Base-by-base conservation (phyloP, 129 eudicot genomes). In the Lactuca saligna region DNA sequence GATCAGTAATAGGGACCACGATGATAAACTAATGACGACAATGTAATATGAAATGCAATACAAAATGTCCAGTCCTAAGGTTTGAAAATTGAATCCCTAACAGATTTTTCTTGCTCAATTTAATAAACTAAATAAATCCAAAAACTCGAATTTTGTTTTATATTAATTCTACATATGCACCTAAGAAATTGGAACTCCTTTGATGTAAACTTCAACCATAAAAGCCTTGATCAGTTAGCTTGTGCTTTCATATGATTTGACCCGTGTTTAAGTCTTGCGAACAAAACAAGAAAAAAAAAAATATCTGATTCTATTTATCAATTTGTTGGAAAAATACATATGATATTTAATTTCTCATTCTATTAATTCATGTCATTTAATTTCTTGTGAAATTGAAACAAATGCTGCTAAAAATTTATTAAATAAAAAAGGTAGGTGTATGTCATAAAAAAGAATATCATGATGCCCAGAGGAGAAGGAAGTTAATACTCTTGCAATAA, bases 161-260 rank as follows among this genome's bases (percentile, higher is more conserved):
- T 59, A 49, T 60, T 25, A 76, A 68, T 48, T 34, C 61, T 50
- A 48, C 64, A 75, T 38, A 69, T 63, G 75, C 75, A 74, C 70
- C 75, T 61, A 69, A 68, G 65, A 54, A 54, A 69, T 65, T 62
- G 70, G 75, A 69, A 61, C 81, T 53, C 68, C 64, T 61, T 69
- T 76, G 75, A 69, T 69, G 75, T 76, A 69, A 76, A 69, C 75
- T 62, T 33, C 75, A 76, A 76, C 81, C 81, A 76, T 65, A 76
- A 41, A 76, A 54, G 50, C 41, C 71, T 76, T 12, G 75, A 76
- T 69, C 81, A 69, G 81, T 76, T 76, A 76, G 70, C 81, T 69
- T 69, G 75, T 76, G 81, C 81, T 76, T 69, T 76, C 81, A 63
- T 56, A 63, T 76, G 81, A 69, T 38, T 69, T 76, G 81, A 76